Conservation (phyloP, 495 filamentous ascomycete species). For the Pyrenula massariospora region DNA sequence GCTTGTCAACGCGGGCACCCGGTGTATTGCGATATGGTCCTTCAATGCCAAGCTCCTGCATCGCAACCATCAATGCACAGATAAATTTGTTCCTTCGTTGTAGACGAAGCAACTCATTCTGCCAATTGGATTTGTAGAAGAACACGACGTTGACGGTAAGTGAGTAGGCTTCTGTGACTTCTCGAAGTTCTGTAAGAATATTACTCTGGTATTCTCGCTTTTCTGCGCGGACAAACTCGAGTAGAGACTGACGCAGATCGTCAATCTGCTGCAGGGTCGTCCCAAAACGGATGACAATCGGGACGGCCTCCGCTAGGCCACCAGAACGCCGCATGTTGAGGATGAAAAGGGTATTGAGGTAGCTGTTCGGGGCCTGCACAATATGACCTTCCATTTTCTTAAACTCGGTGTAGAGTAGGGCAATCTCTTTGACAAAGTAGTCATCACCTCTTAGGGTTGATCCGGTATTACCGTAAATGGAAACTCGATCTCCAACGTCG, state of each 20-base stretch:
- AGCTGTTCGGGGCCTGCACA: slow-evolving; percentile 90
- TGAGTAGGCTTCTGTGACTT: slow-evolving; percentile 51
- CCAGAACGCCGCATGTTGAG: slow-evolving; percentile 89
- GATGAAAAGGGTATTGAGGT: slow-evolving; percentile 86
- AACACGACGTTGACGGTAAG: slow-evolving; percentile 90
- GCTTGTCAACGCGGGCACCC: slow-evolving; percentile 47
- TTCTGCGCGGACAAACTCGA: slow-evolving; percentile 74
- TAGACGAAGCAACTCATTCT: slow-evolving; percentile 86
- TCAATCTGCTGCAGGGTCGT: slow-evolving; percentile 82
- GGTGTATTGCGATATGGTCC: slow-evolving; percentile 69
- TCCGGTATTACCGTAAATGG: slow-evolving; percentile 84
- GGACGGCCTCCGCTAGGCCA: slow-evolving; percentile 76
- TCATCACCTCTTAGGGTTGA: slow-evolving; percentile 67
- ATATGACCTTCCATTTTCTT: slow-evolving; percentile 97
- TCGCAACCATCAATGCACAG: slow-evolving; percentile 78
- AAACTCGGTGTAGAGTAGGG: slow-evolving; percentile 92
- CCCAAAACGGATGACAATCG: slow-evolving; percentile 77
- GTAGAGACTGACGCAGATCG: slow-evolving; percentile 65
- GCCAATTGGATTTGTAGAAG: slow-evolving; percentile 93
- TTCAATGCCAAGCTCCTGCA: slow-evolving; percentile 80
- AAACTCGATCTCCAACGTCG: slow-evolving; percentile 89
- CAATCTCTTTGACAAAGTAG: slow-evolving; percentile 92
- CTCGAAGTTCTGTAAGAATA: slow-evolving; percentile 77
- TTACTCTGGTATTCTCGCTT: slow-evolving; percentile 87
- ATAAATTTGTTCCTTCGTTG: slow-evolving; percentile 92